These are phyloP conservation scores for Kwoniella dendrophila DNA, from an alignment of 768 basidiomycete species.

Conservation along the genomic window DNA sequence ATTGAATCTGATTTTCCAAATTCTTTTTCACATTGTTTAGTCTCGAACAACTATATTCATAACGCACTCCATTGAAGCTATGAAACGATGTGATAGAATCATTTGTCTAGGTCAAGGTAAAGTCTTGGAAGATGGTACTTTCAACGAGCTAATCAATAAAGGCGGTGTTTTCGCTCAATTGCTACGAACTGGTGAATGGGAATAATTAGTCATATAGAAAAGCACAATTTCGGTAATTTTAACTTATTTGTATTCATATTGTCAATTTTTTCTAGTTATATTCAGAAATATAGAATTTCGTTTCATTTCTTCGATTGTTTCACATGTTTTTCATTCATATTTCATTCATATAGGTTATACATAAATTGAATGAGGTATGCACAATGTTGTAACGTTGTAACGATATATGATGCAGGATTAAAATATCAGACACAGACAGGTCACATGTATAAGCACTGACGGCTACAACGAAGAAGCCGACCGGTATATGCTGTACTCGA, in stretches of 20 bases:
- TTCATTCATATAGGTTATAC: no score
- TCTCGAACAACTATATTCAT: conserved; percentile 80
- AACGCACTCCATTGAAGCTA: conserved; percentile 87
- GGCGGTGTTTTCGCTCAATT: conserved; percentile 75
- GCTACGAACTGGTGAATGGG: conserved; percentile 77
- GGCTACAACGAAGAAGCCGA: no score
- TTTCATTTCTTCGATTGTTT: no score
- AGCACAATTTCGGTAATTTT: neutral
- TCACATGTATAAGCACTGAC: no score
- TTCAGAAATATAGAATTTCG: no score
- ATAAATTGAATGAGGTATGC: no score
- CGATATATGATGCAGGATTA: no score
- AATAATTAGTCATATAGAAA: conserved; percentile 31
- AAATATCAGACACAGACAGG: no score
- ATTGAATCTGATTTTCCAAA: neutral
- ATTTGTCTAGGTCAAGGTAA: conserved; percentile 76
- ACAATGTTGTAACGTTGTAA: no score
- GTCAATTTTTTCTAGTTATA: neutral
- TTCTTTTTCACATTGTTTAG: conserved; percentile 13
- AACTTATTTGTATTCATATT: neutral
- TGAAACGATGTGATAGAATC: conserved; percentile 89
- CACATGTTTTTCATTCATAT: no score
- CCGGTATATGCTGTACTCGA: no score
- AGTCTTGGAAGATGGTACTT: conserved; percentile 77
- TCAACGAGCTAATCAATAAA: conserved; percentile 67